Percentiles rank a stretch among this genome's conserved stretches.
Evolutionary conservation across 495 filamentous ascomycete genomes (phyloP).

Genomic region (Alectoria sarmentosa): DNA sequence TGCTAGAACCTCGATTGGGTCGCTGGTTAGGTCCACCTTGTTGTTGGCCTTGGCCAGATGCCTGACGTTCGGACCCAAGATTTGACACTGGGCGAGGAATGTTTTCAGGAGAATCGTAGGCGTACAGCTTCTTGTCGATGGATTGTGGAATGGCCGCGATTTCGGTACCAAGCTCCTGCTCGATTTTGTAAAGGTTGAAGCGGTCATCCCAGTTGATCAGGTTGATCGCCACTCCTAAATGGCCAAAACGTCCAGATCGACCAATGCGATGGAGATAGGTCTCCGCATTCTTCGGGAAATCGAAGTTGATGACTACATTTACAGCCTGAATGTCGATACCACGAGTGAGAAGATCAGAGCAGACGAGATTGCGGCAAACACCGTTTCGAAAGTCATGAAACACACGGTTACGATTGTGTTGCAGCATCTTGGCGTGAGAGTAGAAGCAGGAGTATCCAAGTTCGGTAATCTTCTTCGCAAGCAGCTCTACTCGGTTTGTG

Average conservation of each 20-base stretch:
- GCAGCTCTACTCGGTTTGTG: conserved; percentile 91
- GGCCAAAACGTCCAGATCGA: conserved; percentile 92
- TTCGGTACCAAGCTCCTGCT: conserved; percentile 93
- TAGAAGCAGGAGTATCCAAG: conserved; percentile 99
- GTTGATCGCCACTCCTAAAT: conserved; percentile 96
- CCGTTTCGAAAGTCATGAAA: conserved; percentile 99
- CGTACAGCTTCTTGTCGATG: conserved; percentile 97
- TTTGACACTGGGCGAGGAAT: conserved; percentile 66
- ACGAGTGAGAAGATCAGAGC: conserved; percentile 93
- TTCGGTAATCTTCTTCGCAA: conserved; percentile 99
- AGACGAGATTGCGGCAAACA: conserved; percentile 94
- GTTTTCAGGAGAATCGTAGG: conserved; percentile 91
- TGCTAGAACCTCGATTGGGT: conserved; percentile 11
- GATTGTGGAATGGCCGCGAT: conserved; percentile 89
- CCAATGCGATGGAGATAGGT: conserved; percentile 99
- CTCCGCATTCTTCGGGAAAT: conserved; percentile 99
- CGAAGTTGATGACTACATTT: conserved; percentile 99
- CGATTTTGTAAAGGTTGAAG: conserved; percentile 98
- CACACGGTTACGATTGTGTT: conserved; percentile 92
- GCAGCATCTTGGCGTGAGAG: conserved; percentile 97
- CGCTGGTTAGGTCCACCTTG: conserved; percentile 12
- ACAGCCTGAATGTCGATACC: conserved; percentile 99
- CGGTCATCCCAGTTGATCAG: conserved; percentile 99
- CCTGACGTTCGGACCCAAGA: conserved; percentile 29
- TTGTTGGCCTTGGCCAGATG: conserved; percentile 24